Percentiles rank a stretch among this genome's conserved stretches.
phyloP scores from a whole-genome alignment of 345 rosid genomes.

The Lepidium aucheri region DNA sequence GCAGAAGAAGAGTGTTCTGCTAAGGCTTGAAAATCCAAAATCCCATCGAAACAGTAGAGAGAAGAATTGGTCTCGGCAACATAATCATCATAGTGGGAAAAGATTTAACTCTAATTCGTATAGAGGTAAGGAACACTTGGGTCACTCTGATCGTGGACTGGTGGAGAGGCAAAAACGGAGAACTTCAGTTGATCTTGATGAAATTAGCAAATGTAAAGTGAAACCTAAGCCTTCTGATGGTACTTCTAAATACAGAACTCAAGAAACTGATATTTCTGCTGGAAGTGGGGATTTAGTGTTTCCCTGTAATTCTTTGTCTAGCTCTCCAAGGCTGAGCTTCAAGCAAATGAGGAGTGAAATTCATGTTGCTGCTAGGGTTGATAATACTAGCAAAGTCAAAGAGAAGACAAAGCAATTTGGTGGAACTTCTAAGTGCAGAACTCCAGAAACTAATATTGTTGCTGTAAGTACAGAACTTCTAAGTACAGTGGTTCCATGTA shows the following conservation, averaged over 20 bases:
- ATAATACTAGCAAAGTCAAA: not conserved
- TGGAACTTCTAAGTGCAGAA: constrained; percentile 9
- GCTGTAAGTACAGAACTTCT: not conserved
- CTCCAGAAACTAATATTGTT: not conserved
- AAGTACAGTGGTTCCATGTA: constrained; percentile 9
- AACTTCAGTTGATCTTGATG: constrained; percentile 71
- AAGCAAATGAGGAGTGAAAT: constrained; percentile 13
- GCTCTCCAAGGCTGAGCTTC: not conserved
- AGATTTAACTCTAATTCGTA: constrained; percentile 30
- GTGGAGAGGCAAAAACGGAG: constrained; percentile 43
- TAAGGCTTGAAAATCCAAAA: constrained; percentile 61
- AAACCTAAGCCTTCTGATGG: constrained; percentile 1
- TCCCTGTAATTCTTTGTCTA: constrained; percentile 11
- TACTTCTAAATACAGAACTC: not conserved
- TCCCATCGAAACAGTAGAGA: constrained; percentile 43
- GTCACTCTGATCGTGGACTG: constrained; percentile 27
- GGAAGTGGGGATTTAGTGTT: constrained; percentile 3
- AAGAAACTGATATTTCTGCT: constrained; percentile 4
- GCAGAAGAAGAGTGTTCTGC: constrained; percentile 80
- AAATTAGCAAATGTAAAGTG: too few species aligned
- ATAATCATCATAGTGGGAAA: constrained; percentile 30
- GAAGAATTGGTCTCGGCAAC: constrained; percentile 34
- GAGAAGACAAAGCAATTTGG: constrained; percentile 4
- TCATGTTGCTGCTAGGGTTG: constrained; percentile 3
- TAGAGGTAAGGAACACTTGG: constrained; percentile 43